A percentile compares a stretch with the other conserved stretches of the same genome.
Evolutionary conservation across 495 filamentous ascomycete species (phyloP).

Genomic region (Podospora tetraspora): DNA sequence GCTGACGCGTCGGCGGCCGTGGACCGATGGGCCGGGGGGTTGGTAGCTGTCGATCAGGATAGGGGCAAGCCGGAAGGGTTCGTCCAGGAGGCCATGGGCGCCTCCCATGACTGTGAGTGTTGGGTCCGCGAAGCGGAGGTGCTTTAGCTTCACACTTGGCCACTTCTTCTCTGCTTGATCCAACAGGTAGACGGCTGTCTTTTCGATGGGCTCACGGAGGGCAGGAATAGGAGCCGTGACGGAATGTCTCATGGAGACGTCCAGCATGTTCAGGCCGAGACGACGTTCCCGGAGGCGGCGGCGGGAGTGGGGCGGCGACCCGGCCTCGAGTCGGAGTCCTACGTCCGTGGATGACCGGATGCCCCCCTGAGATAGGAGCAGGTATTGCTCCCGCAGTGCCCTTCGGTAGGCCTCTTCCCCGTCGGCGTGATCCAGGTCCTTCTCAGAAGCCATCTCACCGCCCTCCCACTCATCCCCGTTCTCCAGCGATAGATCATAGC

Average conservation of each 20-base stretch:
- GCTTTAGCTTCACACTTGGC: background rate
- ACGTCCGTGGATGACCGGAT: conserved; percentile 19
- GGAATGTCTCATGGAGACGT: conserved; percentile 34
- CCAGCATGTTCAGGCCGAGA: conserved; percentile 12
- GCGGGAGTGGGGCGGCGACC: background rate
- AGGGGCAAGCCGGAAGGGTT: conserved; percentile 19
- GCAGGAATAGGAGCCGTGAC: conserved; percentile 35
- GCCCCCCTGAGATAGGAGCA: conserved; percentile 17
- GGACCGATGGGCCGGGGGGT: conserved; percentile 23
- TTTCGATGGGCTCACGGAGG: conserved; percentile 19
- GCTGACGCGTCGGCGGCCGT: conserved; percentile 18
- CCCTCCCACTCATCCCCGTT: conserved; percentile 36
- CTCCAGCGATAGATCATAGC: conserved; percentile 45
- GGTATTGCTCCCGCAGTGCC: conserved; percentile 20
- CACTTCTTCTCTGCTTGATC: background rate
- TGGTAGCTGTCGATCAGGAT: conserved; percentile 22
- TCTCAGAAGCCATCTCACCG: background rate
- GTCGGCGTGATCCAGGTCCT: background rate
- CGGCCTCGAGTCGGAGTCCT: conserved; percentile 18
- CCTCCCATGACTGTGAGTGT: conserved; percentile 23
- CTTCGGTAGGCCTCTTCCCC: conserved; percentile 7
- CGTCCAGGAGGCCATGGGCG: conserved; percentile 24
- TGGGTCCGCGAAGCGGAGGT: conserved; percentile 16
- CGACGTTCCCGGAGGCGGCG: conserved; percentile 3
- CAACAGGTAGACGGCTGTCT: background rate